Evolutionary conservation across 2,329 filamentous ascomycete species (phyloP).

Genomic region (Fulvia fulva): DNA sequence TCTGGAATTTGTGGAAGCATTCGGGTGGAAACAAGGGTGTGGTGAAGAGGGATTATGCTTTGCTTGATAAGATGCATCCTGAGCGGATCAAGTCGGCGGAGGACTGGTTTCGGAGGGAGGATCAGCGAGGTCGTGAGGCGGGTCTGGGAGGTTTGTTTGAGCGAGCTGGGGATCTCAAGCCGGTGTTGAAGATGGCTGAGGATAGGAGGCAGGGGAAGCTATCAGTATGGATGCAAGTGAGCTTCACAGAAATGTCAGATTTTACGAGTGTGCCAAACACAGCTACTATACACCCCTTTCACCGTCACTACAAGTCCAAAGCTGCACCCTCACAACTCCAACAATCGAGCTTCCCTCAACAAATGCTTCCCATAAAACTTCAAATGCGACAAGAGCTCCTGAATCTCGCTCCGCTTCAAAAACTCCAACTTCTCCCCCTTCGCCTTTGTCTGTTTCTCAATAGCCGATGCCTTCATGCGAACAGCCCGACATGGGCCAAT

Average conservation of each 20-base stretch:
- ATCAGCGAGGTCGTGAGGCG: constrained; percentile 2
- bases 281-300: no score
- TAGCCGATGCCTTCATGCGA: background rate
- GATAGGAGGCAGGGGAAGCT: constrained; percentile 6
- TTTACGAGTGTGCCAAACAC: no score
- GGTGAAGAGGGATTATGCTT: constrained; percentile 44
- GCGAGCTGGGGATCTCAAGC: constrained; percentile 8
- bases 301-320: background rate
- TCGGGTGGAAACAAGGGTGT: constrained; percentile 42
- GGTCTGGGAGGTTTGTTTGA: constrained; percentile 11
- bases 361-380: background rate
- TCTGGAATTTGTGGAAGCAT: constrained; percentile 47
- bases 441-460: background rate
- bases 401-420: background rate
- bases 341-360: no score
- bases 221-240: no score
- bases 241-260: no score
- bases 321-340: no score
- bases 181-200: constrained; percentile 14
- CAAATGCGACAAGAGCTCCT: background rate
- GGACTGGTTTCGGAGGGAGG: constrained; percentile 42
- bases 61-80: constrained; percentile 53
- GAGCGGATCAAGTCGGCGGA: constrained; percentile 46
- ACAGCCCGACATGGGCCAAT: background rate
- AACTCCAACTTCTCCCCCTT: background rate